Conservation (phyloP, 441 rosid genomes). For the Manihot esculenta region DNA sequence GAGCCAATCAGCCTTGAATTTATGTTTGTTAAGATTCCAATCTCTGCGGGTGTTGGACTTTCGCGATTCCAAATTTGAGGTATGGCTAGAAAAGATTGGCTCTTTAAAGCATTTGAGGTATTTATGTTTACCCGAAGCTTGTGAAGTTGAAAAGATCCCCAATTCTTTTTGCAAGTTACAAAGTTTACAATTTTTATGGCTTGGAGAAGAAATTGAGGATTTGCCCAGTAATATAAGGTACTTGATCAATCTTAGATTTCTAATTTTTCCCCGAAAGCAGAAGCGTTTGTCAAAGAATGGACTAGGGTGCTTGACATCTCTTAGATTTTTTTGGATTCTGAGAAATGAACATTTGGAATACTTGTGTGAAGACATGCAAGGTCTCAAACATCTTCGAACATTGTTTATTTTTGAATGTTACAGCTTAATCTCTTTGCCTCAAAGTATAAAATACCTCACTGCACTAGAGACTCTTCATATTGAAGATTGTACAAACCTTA, state of each 20-base stretch:
- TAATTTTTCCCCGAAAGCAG: too few relatives aligned
- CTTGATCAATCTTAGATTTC: too few relatives aligned
- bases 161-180: constrained; percentile 22
- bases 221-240: constrained; percentile 23
- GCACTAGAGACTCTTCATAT: constrained; percentile 12
- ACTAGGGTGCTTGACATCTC: constrained; percentile 24
- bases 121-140: constrained; percentile 19
- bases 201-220: constrained; percentile 26
- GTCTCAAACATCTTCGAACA: constrained; percentile 10
- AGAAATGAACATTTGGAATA: constrained; percentile 4
- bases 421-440: constrained; percentile 14
- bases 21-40: too few relatives aligned
- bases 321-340: neutral
- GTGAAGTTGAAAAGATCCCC: constrained; percentile 17
- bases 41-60: constrained; percentile 7
- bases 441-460: too few relatives aligned
- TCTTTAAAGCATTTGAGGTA: constrained; percentile 25
- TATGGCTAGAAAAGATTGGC: constrained; percentile 8
- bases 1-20: constrained; percentile 11
- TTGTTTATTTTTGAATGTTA: neutral
- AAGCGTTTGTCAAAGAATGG: constrained; percentile 6
- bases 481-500: neutral
- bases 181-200: constrained; percentile 17
- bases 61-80: neutral
- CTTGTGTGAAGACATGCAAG: constrained; percentile 15